Evolutionary conservation across 192 early-diverging fungal genomes (phyloP).

Genomic region (Backusella luteola): DNA sequence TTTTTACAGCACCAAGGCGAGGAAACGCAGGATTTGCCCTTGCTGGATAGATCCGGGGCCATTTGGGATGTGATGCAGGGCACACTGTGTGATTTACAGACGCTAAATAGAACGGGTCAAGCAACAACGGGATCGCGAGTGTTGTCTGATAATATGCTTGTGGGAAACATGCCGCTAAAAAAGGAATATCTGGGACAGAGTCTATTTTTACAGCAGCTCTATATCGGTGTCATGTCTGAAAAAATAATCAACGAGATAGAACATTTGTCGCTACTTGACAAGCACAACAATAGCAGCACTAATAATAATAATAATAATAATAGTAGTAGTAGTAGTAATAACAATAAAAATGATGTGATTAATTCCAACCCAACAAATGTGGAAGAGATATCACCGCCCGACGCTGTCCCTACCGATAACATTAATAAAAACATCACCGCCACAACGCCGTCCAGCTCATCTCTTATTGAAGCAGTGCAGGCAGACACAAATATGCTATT

Average conservation of each 20-base stretch:
- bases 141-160: conserved; percentile 29
- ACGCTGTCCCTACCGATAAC: not conserved
- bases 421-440: not conserved
- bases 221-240: conserved; percentile 24
- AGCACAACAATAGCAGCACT: not conserved
- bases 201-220: conserved; percentile 14
- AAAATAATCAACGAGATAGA: conserved; percentile 21
- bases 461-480: not conserved
- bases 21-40: not conserved
- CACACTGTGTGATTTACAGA: conserved; percentile 29
- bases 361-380: not conserved
- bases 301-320: not conserved
- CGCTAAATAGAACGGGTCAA: conserved; percentile 16
- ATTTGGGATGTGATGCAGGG: conserved; percentile 34
- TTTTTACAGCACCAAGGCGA: conserved; percentile 11
- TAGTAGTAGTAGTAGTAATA: not conserved
- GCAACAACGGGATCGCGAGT: conserved; percentile 12
- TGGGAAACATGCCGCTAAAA: conserved; percentile 35
- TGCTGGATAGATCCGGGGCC: not conserved
- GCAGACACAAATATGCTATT: conserved; percentile 18
- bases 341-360: not conserved
- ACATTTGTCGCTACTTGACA: not conserved
- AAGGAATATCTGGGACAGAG: conserved; percentile 22
- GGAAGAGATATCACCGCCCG: not conserved
- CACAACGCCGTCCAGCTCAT: not conserved